Base-by-base conservation (phyloP, 1,139 yeast genomes). In the Geotrichum citri-aurantii region DNA sequence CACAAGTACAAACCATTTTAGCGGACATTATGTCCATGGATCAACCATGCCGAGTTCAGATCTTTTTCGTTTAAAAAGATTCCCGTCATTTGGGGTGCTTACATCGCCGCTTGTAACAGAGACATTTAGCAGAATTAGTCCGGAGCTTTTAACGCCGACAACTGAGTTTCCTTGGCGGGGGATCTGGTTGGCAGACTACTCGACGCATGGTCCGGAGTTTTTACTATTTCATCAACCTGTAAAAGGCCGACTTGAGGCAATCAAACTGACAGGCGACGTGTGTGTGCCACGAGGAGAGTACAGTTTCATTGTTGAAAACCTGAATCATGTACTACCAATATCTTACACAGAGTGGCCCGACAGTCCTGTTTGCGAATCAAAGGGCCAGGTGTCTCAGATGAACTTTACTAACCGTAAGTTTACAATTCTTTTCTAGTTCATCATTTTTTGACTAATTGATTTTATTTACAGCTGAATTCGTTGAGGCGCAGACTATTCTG, bases 221-320 rank as follows among this genome's bases (percentile, higher is more conserved):
- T 17, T 60, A n/a, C 58, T 70, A 12, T 59, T 67, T 46, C 66
- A 62, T 46, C 71, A 69, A 57, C 65, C 66, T 4, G 55, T 61
- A 2, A 33, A 52, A 47, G n/a, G 51, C 62, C 58, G 68, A 19
- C 59, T 70, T 7, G 70, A 70, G 54, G 73, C 69, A 1, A 62
- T 71, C 57, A 68, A 69, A 50, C 59, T 71, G 12, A 70, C 73
- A 1, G 66, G 73, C 1, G 70, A 67, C 51, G 65, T 65, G 6
- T 61, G 61, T 47, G 66, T 71, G 3, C 72, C 73, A 11, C 62
- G 73, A 12, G 73, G 73, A 3, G 73, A 70, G 53, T 50, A 60
- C 44, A 57, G 65, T 26, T 70, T 71, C 54, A 55, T 62, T 37
- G 67, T 68, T 14, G 69, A 64, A 12, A 65, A 70, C 55, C 57